Evolutionary conservation across 2,329 filamentous ascomycete genomes (phyloP).

Genomic region (Emydomyces testavorans): DNA sequence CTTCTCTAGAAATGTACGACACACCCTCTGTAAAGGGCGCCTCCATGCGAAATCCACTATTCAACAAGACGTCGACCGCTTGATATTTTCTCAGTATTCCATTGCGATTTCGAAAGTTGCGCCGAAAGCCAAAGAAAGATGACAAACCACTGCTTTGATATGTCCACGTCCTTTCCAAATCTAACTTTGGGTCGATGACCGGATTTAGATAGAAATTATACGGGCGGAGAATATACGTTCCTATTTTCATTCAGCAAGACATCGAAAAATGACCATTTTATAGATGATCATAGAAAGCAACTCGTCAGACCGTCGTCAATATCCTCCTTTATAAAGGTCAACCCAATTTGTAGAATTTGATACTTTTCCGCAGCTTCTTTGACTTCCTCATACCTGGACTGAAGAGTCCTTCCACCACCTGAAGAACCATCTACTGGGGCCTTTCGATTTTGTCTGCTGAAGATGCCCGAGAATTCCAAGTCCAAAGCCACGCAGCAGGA

Average conservation of each 20-base stretch:
- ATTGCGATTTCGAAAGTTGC: not conserved
- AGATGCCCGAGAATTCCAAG: slow-evolving; percentile 55
- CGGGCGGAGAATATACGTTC: slow-evolving; percentile 47
- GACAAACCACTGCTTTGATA: slow-evolving; percentile 44
- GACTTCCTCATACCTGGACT: slow-evolving; percentile 50
- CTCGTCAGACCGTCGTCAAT: slow-evolving; percentile 36
- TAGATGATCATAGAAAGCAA: too few relatives aligned
- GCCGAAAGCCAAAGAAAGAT: not conserved
- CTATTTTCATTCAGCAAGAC: slow-evolving; percentile 21
- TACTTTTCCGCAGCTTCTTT: slow-evolving; percentile 52
- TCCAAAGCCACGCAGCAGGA: slow-evolving; percentile 54
- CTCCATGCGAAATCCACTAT: slow-evolving; percentile 48
- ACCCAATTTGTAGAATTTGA: slow-evolving; percentile 54
- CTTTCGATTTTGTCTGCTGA: slow-evolving; percentile 29
- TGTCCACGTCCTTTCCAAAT: slow-evolving; percentile 49
- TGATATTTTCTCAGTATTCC: slow-evolving; percentile 13
- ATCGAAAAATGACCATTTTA: too few relatives aligned
- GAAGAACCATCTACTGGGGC: slow-evolving; percentile 21
- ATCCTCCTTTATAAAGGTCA: slow-evolving; percentile 54
- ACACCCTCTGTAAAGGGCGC: slow-evolving; percentile 47
- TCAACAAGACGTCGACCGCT: slow-evolving; percentile 51
- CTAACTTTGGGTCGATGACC: slow-evolving; percentile 41
- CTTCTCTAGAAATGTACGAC: slow-evolving; percentile 50
- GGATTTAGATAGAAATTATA: slow-evolving; percentile 56
- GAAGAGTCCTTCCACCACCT: slow-evolving; percentile 39